phyloP scores from a whole-genome alignment of 495 filamentous ascomycete species.

The Aspergillus sclerotiicarbonarius region DNA sequence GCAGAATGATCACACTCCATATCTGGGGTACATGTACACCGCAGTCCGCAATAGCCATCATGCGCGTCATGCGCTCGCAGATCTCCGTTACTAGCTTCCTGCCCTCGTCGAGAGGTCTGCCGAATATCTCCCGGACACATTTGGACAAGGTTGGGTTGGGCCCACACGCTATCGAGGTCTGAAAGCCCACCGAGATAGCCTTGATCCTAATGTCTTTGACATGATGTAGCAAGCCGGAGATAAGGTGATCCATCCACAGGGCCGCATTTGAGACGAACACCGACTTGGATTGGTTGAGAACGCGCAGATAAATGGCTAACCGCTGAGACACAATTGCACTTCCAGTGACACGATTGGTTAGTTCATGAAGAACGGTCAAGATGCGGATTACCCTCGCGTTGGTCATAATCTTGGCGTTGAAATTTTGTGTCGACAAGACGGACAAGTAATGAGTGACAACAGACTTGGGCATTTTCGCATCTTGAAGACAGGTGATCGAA shows the following conservation, averaged over 20 bases:
- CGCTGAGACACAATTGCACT: constrained; percentile 73
- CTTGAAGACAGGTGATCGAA: constrained; percentile 65
- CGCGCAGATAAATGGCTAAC: constrained; percentile 69
- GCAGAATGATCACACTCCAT: constrained; percentile 78
- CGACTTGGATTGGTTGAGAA: constrained; percentile 64
- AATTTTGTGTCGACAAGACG: constrained; percentile 73
- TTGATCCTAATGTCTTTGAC: constrained; percentile 69
- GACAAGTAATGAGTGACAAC: constrained; percentile 74
- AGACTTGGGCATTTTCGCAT: constrained; percentile 67
- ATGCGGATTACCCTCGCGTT: constrained; percentile 62
- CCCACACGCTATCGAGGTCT: constrained; percentile 62
- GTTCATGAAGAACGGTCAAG: constrained; percentile 61
- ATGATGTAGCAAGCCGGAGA: constrained; percentile 74
- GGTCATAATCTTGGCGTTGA: constrained; percentile 70
- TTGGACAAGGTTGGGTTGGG: constrained; percentile 62
- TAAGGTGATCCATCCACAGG: constrained; percentile 75
- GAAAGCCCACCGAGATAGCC: constrained; percentile 71
- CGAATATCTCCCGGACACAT: constrained; percentile 64
- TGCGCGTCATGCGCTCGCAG: constrained; percentile 62
- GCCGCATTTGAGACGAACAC: constrained; percentile 58
- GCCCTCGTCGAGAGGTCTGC: constrained; percentile 52
- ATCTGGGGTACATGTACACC: constrained; percentile 74
- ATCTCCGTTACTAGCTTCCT: constrained; percentile 63
- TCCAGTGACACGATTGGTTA: constrained; percentile 73
- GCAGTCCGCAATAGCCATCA: constrained; percentile 65